Percentiles rank a stretch among this genome's conserved stretches.
phyloP scores from a whole-genome alignment of 176 grass and related monocot genomes.

The Chloris gayana region DNA sequence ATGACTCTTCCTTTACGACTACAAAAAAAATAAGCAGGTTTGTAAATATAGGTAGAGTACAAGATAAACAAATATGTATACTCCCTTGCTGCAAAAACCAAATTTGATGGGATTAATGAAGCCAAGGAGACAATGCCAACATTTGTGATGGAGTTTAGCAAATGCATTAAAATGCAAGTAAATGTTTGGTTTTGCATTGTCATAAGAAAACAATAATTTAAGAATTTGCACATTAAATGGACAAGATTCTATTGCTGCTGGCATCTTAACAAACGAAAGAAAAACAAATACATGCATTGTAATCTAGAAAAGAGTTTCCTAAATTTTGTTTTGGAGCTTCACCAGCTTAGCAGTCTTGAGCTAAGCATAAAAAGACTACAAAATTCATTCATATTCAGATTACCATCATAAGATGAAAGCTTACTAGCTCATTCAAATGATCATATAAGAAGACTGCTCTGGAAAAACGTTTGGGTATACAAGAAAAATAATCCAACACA shows the following conservation, averaged over 20 bases:
- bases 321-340: background rate
- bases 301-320: background rate
- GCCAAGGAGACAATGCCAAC: background rate
- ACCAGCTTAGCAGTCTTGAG: background rate
- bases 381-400: background rate
- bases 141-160: background rate
- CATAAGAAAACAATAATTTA: background rate
- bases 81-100: background rate
- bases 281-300: background rate
- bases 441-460: constrained; percentile 1
- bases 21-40: constrained; percentile 22
- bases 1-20: constrained; percentile 82
- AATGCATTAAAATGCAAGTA: background rate
- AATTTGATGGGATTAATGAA: background rate
- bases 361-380: background rate
- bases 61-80: background rate
- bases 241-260: background rate
- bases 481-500: background rate
- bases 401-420: background rate
- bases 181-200: background rate
- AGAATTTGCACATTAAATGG: background rate
- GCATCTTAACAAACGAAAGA: background rate
- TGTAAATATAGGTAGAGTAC: background rate
- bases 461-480: background rate
- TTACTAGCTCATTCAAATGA: background rate